These are phyloP conservation scores for Pichia paraexigua DNA, from an alignment of 805 yeast genomes.

Conservation along the genomic window DNA sequence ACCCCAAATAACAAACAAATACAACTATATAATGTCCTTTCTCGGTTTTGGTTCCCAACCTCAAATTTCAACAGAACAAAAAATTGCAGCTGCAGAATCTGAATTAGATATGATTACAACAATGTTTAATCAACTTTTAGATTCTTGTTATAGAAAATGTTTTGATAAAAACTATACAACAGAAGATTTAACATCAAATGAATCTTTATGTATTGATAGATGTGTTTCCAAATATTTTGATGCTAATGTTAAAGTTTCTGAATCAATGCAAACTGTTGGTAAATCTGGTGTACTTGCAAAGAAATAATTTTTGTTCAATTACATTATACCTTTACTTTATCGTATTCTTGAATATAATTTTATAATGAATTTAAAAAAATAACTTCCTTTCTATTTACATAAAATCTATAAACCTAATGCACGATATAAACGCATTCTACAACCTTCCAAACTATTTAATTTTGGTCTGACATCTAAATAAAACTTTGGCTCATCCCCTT, in stretches of 20 bases:
- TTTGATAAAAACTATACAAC: conserved; percentile 59
- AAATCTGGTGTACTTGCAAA: conserved; percentile 27
- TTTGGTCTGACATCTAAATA: conserved; percentile 91
- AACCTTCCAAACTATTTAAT: conserved; percentile 72
- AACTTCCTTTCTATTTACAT: neutral
- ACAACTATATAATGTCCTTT: conserved; percentile 43
- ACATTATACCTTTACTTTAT: neutral
- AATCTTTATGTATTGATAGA: conserved; percentile 85
- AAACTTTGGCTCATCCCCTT: conserved; percentile 49
- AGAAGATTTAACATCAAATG: conserved; percentile 69
- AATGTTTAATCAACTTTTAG: conserved; percentile 88
- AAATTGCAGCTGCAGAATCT: conserved; percentile 87
- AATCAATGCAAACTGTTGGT: conserved; percentile 39
- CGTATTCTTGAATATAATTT: conserved; percentile 7
- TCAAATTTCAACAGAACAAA: conserved; percentile 65
- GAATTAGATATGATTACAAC: conserved; percentile 96
- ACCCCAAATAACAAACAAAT: neutral
- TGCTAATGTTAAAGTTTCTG: conserved; percentile 91
- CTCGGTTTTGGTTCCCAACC: conserved; percentile 70
- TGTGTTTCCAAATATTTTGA: conserved; percentile 94
- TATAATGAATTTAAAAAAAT: neutral
- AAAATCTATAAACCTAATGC: conserved; percentile 43
- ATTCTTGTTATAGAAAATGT: conserved; percentile 84
- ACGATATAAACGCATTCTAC: conserved; percentile 54
- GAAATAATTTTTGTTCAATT: conserved; percentile 1